Evolutionary conservation across 2,329 filamentous ascomycete genomes (phyloP).

Genomic region (Colletotrichum incanum): DNA sequence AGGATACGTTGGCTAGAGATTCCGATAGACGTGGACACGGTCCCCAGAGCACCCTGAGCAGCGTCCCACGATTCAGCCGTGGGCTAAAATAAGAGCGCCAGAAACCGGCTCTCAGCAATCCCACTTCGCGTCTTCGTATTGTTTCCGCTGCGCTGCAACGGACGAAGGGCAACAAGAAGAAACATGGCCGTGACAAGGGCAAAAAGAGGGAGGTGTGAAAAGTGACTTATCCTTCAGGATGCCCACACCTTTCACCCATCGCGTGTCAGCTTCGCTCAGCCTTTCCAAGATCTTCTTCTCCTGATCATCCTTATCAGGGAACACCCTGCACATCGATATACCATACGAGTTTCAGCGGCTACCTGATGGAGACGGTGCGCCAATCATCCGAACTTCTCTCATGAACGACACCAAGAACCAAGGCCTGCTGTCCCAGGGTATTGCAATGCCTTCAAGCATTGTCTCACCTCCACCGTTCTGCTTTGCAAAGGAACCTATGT

Average conservation of each 20-base stretch:
- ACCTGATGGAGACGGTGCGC: conserved; percentile 24
- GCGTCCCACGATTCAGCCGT: conserved; percentile 12
- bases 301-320: conserved; percentile 23
- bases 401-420: conserved; percentile 10
- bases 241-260: background rate
- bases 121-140: background rate
- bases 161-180: background rate
- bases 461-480: background rate
- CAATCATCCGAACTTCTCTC: conserved; percentile 35
- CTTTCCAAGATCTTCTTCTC: conserved; percentile 11
- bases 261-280: conserved; percentile 24
- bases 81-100: background rate
- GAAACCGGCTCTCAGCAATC: background rate
- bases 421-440: conserved; percentile 17
- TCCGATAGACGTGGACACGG: conserved; percentile 28
- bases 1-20: conserved; percentile 8
- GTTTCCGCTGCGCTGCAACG: background rate
- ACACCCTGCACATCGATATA: conserved; percentile 14
- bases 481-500: conserved; percentile 19
- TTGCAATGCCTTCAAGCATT: conserved; percentile 17
- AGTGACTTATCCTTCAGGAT: background rate
- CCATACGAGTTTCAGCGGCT: conserved; percentile 38
- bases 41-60: conserved; percentile 14
- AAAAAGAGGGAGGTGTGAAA: background rate
- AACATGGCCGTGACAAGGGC: background rate